Base-by-base conservation (phyloP, 176 grass and related monocot species). In the Zoysia japonica region DNA sequence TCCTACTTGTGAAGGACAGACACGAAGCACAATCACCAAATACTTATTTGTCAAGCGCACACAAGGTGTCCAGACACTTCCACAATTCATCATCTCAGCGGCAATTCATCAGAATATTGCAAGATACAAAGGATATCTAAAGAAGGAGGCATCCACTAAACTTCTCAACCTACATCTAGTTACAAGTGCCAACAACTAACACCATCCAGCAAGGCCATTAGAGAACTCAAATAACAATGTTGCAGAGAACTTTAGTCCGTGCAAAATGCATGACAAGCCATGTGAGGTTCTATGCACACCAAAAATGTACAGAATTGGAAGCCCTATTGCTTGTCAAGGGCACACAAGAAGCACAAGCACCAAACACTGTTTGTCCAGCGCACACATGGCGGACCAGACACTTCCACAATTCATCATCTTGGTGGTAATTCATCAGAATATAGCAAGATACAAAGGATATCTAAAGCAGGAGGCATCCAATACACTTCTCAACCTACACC, bases 301-400 rank as follows among this genome's bases (percentile, higher is more conserved):
- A 15, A 38, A 62, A 64, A 4, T 13, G 38, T 3, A 45, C 47
- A 74, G n/a, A 67, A 47, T 9, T 38, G 5, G 6, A 76, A 40
- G 6, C 15, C 17, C 6, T 61, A 36, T 28, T 28, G 28, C 12
- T 69, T 11, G 45, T 71, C 35, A 79, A 56, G 65, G 28, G 48
- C 16, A 56, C 38, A 38, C 16, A 66, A 19, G 65, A 38, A 53
- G 61, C 48, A 71, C 53, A 47, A 1, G 28, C 72, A 46, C 15
- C 38, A 15, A 48, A 51, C 2, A 69, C 45, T 44, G 15, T 81
- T 39, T 52, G 19, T 19, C 19, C 7, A 37, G 38, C 3, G 64
- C 13, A 70, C 44, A 74, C 49, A 11, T 77, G 15, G 17, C 79
- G 28, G 41, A 47, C 11, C 41, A 82, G 48, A 78, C 48, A 56